Conservation (phyloP, 257 asterid genomes). For the Capsicum pubescens region DNA sequence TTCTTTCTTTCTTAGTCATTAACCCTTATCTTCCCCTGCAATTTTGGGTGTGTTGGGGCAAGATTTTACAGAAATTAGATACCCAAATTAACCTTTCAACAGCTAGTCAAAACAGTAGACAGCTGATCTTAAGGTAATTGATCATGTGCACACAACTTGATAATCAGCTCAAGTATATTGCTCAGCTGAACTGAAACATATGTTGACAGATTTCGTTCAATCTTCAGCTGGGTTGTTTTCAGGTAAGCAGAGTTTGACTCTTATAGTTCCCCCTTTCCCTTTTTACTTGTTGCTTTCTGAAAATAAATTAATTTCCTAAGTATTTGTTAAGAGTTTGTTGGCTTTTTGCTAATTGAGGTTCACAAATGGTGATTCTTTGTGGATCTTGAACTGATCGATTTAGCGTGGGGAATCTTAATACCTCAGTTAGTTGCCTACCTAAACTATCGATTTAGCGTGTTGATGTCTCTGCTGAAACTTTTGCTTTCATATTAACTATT, state of each 20-base stretch:
- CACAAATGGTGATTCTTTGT: neutral
- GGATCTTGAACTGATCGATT: constrained; percentile 29
- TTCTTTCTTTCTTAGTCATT: constrained; percentile 26
- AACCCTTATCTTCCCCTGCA: constrained; percentile 25
- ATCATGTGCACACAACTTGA: neutral
- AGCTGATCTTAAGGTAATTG: constrained; percentile 34
- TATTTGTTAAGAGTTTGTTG: neutral
- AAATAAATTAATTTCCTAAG: neutral
- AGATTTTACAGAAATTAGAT: neutral
- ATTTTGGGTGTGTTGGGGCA: neutral
- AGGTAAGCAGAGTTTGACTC: constrained; percentile 45
- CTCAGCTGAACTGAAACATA: constrained; percentile 33
- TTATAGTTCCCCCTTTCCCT: neutral
- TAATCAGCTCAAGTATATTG: neutral
- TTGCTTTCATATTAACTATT: neutral
- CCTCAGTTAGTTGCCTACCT: too few species aligned
- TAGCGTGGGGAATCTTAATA: neutral
- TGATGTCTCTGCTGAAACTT: neutral
- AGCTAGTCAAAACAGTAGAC: neutral
- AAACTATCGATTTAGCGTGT: neutral
- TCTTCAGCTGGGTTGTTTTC: constrained; percentile 39
- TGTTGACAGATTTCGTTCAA: constrained; percentile 48
- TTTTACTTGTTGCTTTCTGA: neutral
- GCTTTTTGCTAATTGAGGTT: neutral
- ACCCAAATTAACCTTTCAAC: neutral